Evolutionary conservation across 208 protist species (phyloP), one percentile per base, ranked within the genome.

Genomic region (Trypanosoma theileri): DNA sequence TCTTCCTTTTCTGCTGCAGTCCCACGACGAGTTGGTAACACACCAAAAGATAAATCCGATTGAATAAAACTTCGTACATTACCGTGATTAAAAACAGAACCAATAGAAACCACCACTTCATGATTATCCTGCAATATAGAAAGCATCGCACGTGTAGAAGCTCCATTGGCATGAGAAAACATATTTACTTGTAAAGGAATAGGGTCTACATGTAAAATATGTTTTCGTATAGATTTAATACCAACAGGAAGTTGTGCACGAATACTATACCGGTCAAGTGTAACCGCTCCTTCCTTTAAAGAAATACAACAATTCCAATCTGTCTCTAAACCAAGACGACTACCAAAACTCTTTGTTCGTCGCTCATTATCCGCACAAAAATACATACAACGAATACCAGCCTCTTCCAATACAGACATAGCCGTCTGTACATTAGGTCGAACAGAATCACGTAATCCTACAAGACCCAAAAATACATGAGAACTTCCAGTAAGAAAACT

Each of bases 231-330:
- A 0, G 91, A 85, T 48, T 88, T 84, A 68, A 98, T 98, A 46
- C 96, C 96, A 52, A 95, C 88, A 11, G 96, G 96, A 41, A 98
- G 80, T 67, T 96, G 88, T 11, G 96, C 95, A 24, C 93, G 91
- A 63, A 97, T 95, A 70, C 89, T 94, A 58, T 87, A 74, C 42
- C 73, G 72, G 66, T 95, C 93, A 13, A 96, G 76, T 52, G 81
- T 75, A 4, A 93, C 91, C n/a, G 84, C 85, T 14, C 88, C 88
- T 57, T 90, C 80, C 58, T 92, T 86, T 12, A 98, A 74, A 1
- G 94, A 96, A 41, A 98, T 98, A 71, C 94, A 98, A 73, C 92
- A 97, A 80, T 98, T 98, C 94, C 95, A 98, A 69, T 98, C 96
- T 35, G 92, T 97, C 64, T 97, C 89, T 10, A 98, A 74, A 10